These are phyloP conservation scores for Talaromyces sp. DNA, from an alignment of 2,329 filamentous ascomycete species.

Conservation along the genomic window DNA sequence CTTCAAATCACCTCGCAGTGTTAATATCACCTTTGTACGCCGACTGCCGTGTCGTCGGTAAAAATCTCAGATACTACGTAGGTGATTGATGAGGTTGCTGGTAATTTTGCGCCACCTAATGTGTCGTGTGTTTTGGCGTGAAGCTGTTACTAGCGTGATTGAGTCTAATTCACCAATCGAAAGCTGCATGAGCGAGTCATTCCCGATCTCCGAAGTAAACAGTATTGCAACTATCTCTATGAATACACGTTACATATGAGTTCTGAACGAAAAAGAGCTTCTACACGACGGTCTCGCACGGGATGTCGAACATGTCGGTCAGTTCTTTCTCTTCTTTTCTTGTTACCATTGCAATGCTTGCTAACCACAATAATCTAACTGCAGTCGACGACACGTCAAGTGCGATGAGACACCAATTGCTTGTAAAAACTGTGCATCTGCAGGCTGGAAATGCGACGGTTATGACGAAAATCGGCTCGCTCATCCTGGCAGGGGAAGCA, in stretches of 20 bases:
- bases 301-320: conserved; percentile 17
- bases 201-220: background rate
- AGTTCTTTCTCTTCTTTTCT: background rate
- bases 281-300: conserved; percentile 12
- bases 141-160: background rate
- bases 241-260: conserved; percentile 5
- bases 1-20: background rate
- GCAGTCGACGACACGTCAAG: conserved; percentile 20
- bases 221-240: background rate
- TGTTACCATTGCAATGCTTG: background rate
- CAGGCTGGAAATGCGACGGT: conserved; percentile 22
- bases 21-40: background rate
- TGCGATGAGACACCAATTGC: conserved; percentile 21
- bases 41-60: background rate
- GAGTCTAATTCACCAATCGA: no score
- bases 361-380: background rate
- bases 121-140: background rate
- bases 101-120: background rate
- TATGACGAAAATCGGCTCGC: conserved; percentile 19
- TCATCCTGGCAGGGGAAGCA: background rate
- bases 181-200: no score
- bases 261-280: conserved; percentile 5
- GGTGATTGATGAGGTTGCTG: background rate
- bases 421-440: conserved; percentile 18
- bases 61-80: background rate